Conservation (phyloP, 106 monocot species). For the Dioscorea dumetorum region DNA sequence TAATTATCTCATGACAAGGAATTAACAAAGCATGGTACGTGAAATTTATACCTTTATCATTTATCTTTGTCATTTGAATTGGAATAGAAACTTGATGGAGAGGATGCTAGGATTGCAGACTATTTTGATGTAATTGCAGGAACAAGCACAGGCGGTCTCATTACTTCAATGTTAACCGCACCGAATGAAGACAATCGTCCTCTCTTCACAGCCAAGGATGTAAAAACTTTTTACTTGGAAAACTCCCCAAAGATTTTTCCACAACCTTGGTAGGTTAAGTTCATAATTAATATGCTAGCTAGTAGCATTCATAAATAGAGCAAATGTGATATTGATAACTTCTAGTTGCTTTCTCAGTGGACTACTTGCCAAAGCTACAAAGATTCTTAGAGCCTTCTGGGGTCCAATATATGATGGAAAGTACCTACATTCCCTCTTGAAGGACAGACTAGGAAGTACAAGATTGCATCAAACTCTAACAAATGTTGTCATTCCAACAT, state of each 20-base stretch:
- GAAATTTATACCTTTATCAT: background rate
- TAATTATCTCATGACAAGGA: background rate
- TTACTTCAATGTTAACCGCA: slow-evolving; percentile 8
- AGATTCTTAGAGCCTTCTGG: background rate
- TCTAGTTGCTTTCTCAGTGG: background rate
- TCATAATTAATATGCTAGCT: background rate
- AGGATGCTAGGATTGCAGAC: slow-evolving; percentile 6
- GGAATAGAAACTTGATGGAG: slow-evolving; percentile 8
- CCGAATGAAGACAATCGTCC: slow-evolving; percentile 6
- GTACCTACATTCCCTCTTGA: background rate
- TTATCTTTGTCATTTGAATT: background rate
- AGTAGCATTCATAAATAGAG: too few relatives aligned
- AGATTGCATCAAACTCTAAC: slow-evolving; percentile 5
- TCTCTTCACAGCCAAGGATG: background rate
- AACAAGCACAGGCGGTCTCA: slow-evolving; percentile 4
- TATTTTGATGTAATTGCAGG: slow-evolving; percentile 10
- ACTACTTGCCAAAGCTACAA: background rate
- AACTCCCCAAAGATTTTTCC: slow-evolving; percentile 10
- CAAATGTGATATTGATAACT: too few relatives aligned
- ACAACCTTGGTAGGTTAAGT: background rate
- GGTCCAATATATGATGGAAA: slow-evolving; percentile 10
- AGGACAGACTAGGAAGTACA: background rate
- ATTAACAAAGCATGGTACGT: background rate
- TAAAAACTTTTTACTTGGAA: slow-evolving; percentile 2
- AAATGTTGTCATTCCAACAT: slow-evolving; percentile 7